Evolutionary conservation across 352 stramenopile genomes (phyloP).

Genomic region (Hyaloperonospora brassicae): DNA sequence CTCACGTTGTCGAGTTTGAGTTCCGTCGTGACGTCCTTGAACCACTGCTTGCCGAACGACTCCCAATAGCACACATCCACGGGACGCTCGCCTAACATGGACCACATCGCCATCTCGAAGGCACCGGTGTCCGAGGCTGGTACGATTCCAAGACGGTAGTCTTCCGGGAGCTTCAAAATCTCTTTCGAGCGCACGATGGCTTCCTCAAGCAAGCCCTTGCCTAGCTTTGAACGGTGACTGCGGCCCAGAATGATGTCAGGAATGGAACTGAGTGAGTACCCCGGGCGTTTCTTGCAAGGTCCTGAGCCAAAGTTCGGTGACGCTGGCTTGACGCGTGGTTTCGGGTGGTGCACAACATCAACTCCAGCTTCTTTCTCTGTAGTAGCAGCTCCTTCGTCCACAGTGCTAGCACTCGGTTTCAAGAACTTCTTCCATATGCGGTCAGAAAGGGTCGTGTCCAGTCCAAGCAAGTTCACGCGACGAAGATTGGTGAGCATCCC

Average conservation of each 20-base stretch:
- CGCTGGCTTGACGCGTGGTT: slow-evolving; percentile 62
- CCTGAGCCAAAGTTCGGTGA: slow-evolving; percentile 96
- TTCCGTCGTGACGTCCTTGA: slow-evolving; percentile 91
- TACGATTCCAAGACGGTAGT: slow-evolving; percentile 95
- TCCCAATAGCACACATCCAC: slow-evolving; percentile 96
- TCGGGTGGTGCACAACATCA: slow-evolving; percentile 51
- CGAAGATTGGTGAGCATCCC: slow-evolving; percentile 78
- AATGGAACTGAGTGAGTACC: slow-evolving; percentile 88
- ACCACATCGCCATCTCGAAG: slow-evolving; percentile 99
- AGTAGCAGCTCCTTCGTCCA: slow-evolving; percentile 21
- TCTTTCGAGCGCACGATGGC: slow-evolving; percentile 94
- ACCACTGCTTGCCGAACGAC: slow-evolving; percentile 96
- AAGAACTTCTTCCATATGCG: slow-evolving; percentile 59
- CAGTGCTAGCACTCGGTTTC: slow-evolving; percentile 28
- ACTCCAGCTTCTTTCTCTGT: slow-evolving; percentile 22
- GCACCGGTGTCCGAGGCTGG: slow-evolving; percentile 97
- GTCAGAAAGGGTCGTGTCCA: slow-evolving; percentile 42
- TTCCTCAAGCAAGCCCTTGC: slow-evolving; percentile 93
- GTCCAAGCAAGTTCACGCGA: slow-evolving; percentile 76
- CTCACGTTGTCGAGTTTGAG: slow-evolving; percentile 91
- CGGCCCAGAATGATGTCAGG: slow-evolving; percentile 87
- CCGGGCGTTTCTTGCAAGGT: slow-evolving; percentile 98
- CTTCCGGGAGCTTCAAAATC: slow-evolving; percentile 90
- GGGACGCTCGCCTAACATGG: slow-evolving; percentile 90
- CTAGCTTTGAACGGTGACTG: slow-evolving; percentile 95